Conservation (phyloP, 352 stramenopile genomes). For the Phytophthora sansomeana region DNA sequence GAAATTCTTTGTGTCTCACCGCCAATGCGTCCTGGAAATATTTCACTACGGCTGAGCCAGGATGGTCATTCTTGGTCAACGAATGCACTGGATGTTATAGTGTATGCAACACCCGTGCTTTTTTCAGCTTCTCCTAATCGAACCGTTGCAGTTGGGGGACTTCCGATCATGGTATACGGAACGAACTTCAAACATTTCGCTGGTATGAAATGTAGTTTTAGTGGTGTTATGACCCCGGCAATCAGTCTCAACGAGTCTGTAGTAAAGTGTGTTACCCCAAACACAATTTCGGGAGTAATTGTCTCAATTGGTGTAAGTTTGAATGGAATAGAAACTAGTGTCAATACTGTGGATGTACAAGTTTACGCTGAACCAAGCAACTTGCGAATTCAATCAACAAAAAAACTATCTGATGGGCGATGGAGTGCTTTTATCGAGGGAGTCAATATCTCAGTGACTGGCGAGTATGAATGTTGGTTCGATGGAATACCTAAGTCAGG, state of each 20-base stretch:
- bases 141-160: slow-evolving; percentile 9
- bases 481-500: slow-evolving; percentile 22
- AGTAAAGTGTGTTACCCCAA: slow-evolving; percentile 45
- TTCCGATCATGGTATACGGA: slow-evolving; percentile 41
- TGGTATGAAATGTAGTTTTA: slow-evolving; percentile 48
- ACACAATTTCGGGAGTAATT: background rate
- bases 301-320: slow-evolving; percentile 42
- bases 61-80: slow-evolving; percentile 52
- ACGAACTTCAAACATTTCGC: slow-evolving; percentile 49
- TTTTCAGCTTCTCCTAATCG: slow-evolving; percentile 33
- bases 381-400: slow-evolving; percentile 20
- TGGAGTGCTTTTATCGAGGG: slow-evolving; percentile 27
- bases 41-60: slow-evolving; percentile 39
- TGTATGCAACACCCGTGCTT: slow-evolving; percentile 44
- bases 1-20: slow-evolving; percentile 47
- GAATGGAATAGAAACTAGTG: slow-evolving; percentile 50
- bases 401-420: slow-evolving; percentile 6
- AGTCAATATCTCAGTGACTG: slow-evolving; percentile 11
- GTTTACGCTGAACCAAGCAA: slow-evolving; percentile 21
- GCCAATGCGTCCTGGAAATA: slow-evolving; percentile 26
- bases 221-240: slow-evolving; percentile 26
- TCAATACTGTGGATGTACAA: slow-evolving; percentile 31
- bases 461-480: slow-evolving; percentile 41
- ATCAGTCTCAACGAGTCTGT: slow-evolving; percentile 38
- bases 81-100: slow-evolving; percentile 31